Percentiles rank a stretch among this genome's conserved stretches.
Conservation (phyloP, 2,329 filamentous ascomycete species). For the Leptographium wingfieldii region DNA sequence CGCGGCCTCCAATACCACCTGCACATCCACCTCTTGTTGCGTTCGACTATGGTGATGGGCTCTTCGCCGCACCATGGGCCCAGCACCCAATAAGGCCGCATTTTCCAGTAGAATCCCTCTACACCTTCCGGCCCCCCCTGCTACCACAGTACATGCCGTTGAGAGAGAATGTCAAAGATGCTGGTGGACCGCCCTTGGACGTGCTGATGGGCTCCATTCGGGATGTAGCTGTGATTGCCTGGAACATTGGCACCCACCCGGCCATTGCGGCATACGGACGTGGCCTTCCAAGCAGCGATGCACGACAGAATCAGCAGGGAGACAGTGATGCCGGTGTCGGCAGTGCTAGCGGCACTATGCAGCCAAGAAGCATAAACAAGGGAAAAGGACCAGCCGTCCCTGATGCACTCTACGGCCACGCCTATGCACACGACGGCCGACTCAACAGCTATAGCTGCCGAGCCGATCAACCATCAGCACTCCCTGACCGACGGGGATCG, state of each 20-base stretch:
- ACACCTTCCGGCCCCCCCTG: slow-evolving; percentile 30
- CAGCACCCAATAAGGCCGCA: slow-evolving; percentile 46
- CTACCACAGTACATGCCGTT: slow-evolving; percentile 32
- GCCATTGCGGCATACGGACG: slow-evolving; percentile 51
- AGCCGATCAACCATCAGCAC: background rate
- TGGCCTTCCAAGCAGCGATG: slow-evolving; percentile 50
- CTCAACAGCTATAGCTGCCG: background rate
- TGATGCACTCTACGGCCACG: background rate
- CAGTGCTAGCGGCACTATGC: background rate
- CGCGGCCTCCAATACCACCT: slow-evolving; percentile 55
- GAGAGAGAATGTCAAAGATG: slow-evolving; percentile 29
- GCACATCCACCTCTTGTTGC: slow-evolving; percentile 35
- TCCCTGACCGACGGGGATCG: background rate
- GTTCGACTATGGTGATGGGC: slow-evolving; percentile 42
- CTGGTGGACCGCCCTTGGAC: slow-evolving; percentile 41
- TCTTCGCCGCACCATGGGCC: slow-evolving; percentile 75
- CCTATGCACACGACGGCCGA: background rate
- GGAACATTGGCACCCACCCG: slow-evolving; percentile 73
- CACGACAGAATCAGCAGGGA: slow-evolving; percentile 26
- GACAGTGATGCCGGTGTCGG: background rate
- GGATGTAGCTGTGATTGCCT: slow-evolving; percentile 79
- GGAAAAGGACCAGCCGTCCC: background rate
- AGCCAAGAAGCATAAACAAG: background rate
- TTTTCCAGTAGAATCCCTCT: slow-evolving; percentile 28
- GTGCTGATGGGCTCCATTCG: slow-evolving; percentile 70